Evolutionary conservation across 140 eudicot species (phyloP), one percentile per base, ranked within the genome.

Genomic region (Erigeron philadelphicus): DNA sequence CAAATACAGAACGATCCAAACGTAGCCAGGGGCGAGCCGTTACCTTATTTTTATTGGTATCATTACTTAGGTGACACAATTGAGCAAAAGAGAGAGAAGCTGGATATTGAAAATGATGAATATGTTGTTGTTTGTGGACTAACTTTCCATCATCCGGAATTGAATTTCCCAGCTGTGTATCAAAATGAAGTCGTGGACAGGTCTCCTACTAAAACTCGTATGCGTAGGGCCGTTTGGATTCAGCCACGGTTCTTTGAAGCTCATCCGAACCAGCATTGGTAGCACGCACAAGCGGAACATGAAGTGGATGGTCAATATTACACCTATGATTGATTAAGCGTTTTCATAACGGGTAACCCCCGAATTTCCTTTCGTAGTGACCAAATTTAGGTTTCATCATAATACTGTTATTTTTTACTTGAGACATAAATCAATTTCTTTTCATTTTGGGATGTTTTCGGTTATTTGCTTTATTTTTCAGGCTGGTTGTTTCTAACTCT

Each of bases 211-310:
- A 35, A 18, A 55, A 13, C 55, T 47, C 11, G 68, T 3, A 1
- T 13, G 40, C 31, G 64, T 15, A 59, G 66, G 68, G 85, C 63
- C 23, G 64, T 81, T 25, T 81, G 82, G 82, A 58, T 81, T 70
- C 77, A 81, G 38, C 80, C 85, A 17, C 35, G 75, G 45, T 77
- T 77, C 68, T 41, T 10, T 64, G 63, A 73, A 62, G 57, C 71
- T 11, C 45, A 60, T 23, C 11, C 53, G 4, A 63, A 73, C 18
- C 17, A 46, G 7, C 52, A 40, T 25, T 81, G 79, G 78, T 60
- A 72, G 53, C 18, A 46, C 12, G 43, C 23, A 11, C 41, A 7
- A 7, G 40, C 9, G 67, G 9, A 9, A 61, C n/a, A n/a, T 17
- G 17, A 1, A 31, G 7, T 2, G 3, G 25, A 21, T 0, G 25